Evolutionary conservation across 148 eudicot species (phyloP).

Genomic region (Rheum nobile): DNA sequence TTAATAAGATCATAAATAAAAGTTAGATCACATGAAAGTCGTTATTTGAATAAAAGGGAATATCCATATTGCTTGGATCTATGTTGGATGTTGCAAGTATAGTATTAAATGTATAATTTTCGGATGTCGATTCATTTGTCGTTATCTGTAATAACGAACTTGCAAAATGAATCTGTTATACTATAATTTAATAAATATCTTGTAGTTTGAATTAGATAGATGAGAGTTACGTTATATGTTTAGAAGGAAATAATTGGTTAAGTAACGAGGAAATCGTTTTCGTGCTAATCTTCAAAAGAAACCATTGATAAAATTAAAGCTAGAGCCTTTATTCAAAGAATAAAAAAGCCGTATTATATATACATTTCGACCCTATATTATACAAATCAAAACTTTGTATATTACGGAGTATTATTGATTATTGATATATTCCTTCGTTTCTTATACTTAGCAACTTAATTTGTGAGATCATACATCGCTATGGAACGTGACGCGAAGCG

Average conservation of each 20-base stretch:
- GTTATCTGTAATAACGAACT: background rate
- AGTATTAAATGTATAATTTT: background rate
- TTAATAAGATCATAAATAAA: background rate
- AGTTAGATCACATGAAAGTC: background rate
- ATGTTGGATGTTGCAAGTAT: too few species aligned
- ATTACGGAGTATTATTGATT: too few species aligned
- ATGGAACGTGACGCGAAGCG: constrained; percentile 1
- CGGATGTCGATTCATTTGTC: background rate
- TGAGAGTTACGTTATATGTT: background rate
- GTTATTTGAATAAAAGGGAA: background rate
- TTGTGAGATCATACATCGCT: background rate
- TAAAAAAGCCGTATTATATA: too few species aligned
- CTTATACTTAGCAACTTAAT: background rate
- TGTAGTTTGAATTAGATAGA: background rate
- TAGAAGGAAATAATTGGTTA: background rate
- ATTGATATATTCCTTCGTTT: too few species aligned
- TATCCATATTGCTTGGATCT: background rate
- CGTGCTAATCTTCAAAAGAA: background rate
- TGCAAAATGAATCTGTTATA: too few species aligned
- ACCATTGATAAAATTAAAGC: too few species aligned
- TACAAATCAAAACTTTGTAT: too few species aligned
- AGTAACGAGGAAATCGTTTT: background rate
- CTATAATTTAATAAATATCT: too few species aligned
- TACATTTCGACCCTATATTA: too few species aligned
- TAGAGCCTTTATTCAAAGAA: too few species aligned